Base-by-base conservation (phyloP, 2,329 filamentous ascomycete species). In the Botrytis aclada region DNA sequence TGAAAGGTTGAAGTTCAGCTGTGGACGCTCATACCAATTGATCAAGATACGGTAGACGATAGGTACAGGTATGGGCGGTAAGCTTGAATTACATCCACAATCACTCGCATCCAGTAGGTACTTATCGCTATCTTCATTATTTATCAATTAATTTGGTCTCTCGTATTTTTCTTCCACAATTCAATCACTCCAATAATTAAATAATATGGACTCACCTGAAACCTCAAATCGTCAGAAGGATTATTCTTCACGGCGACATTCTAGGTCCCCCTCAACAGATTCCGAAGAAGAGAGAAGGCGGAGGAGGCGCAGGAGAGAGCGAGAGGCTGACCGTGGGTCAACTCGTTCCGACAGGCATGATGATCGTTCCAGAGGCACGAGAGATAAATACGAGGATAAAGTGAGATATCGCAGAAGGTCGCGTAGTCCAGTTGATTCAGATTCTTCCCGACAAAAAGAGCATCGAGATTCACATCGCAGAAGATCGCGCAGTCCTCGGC, bases 231-330 rank as follows among this genome's bases (percentile, higher is more conserved):
- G 60, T 54, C 75, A 76, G 64, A 77, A 75, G 72, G 74, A 76
- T 32, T 72, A 67, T 47, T 69, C 73, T 69, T 73, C 72, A 39
- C 74, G 66, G 20, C 74, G 74, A 47, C 75, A 77, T 29, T 79
- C 77, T 43, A 73, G 75, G 41, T 80, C 80, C 20, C 39, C 64
- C 29, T 79, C 79, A 16, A 73, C 71, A 39, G 78, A 80, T 66
- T 79, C 78, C 7, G 79, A 77, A 69, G 79, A 79, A 64, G 79
- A 80, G 62, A 72, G 78, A 62, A 74, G 76, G 45, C 75, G 73
- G 43, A 72, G 75, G 61, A 76, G 77, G 75, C 78, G 76, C 14
- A 74, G 74, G 54, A 75, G 74, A 72, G 75, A 77, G 72, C 73
- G 74, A 67, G 76, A 75, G 58, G 66, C 51, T 61, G 73, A 65